Evolutionary conservation across 352 stramenopile genomes (phyloP), one percentile per base, ranked within the genome.

Genomic region (Aphanomyces stellatus): DNA sequence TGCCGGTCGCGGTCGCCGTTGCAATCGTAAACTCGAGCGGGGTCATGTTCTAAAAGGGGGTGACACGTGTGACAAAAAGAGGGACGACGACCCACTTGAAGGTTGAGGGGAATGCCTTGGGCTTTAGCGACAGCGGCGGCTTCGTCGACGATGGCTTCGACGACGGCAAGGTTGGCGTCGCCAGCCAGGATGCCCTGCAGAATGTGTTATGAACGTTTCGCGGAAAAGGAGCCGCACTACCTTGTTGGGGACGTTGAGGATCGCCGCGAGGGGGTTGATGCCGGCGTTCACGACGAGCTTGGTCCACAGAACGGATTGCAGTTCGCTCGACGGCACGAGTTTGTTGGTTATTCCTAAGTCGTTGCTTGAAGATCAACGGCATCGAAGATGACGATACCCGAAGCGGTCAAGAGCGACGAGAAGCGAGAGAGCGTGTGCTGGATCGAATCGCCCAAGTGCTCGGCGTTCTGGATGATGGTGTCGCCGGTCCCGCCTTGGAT

Each of bases 261-360:
- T 53, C 8, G 79, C 82, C 8, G 79, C 80, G 19, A 93, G 71
- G 3, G 84, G 82, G 53, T 93, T 93, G 67, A 93, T 90, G 2
- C 73, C 81, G 2, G 84, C 84, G 62, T 93, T 93, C 37, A 93
- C 79, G 69, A 93, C 85, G 34, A 91, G 71, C 51, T 93, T 93
- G 19, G 76, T 74, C 84, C 84, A 93, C 11, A 87, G 72, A 34
- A 87, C 88, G 11, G 71, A 73, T 62, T 88, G 75, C 74, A 90
- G 88, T 17, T 78, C 69, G 4, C 64, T 62, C 0, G 61, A 31
- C 13, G 73, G 62, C n/a, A 92, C 43, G 7, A 79, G 53, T 87
- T 33, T 35, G 72, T 85, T 13, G 17, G 24, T n/a, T n/a, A n/a
- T n/a, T n/a, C n/a, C n/a, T n/a, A n/a, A n/a, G n/a, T n/a, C n/a